Conservation (phyloP, 371 early-diverging fungal genomes). For the Apophysomyces variabilis region DNA sequence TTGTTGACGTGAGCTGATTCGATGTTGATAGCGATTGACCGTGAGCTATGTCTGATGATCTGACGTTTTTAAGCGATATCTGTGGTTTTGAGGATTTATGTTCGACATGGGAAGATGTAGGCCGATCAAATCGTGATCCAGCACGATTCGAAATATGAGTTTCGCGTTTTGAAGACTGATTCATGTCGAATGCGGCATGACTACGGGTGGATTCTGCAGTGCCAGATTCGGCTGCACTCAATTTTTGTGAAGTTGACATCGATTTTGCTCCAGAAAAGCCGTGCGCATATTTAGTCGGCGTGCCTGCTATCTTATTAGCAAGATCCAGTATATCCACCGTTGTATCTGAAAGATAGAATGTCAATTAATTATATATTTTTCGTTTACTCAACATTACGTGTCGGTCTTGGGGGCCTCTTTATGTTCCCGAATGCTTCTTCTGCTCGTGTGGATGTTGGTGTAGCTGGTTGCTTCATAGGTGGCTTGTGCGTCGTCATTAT, state of each 20-base stretch:
- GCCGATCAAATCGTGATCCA: slow-evolving; percentile 7
- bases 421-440: background rate
- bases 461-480: background rate
- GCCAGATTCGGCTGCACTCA: background rate
- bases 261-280: background rate
- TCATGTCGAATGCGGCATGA: background rate
- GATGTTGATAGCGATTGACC: background rate
- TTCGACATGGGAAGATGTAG: background rate
- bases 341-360: background rate
- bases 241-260: background rate
- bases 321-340: background rate
- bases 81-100: background rate
- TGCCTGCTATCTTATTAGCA: background rate
- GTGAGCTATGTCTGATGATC: background rate
- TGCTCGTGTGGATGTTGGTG: background rate
- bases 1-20: background rate
- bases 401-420: background rate
- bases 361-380: background rate
- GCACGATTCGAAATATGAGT: slow-evolving; percentile 1
- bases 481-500: background rate
- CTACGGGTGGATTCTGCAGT: background rate
- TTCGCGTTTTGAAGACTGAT: background rate
- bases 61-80: background rate
- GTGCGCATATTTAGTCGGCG: no score
- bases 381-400: background rate